A percentile compares a stretch with the other conserved stretches of the same genome.
Evolutionary conservation across 257 asterid species (phyloP).

Genomic region (Solanum neorickii): DNA sequence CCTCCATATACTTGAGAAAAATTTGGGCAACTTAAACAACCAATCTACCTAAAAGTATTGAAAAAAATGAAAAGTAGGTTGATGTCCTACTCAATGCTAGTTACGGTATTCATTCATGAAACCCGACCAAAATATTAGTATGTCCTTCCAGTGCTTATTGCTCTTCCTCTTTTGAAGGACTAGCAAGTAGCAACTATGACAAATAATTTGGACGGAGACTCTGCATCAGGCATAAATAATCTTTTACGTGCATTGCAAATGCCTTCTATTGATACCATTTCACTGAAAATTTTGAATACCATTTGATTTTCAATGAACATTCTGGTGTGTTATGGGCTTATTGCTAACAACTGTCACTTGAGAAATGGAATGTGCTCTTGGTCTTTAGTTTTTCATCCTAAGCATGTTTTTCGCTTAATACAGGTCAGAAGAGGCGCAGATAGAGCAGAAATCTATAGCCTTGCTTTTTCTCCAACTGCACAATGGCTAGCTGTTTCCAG

Average conservation of each 20-base stretch:
- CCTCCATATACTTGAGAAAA: not conserved
- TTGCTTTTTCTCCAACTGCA: conserved; percentile 72
- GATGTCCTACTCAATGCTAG: not conserved
- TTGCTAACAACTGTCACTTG: not conserved
- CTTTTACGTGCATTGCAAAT: not conserved
- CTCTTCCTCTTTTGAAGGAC: not conserved
- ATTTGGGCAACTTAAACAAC: not conserved
- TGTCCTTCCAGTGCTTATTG: not conserved
- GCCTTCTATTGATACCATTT: not conserved
- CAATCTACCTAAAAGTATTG: not conserved
- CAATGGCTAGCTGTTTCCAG: conserved; percentile 97
- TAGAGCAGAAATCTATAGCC: conserved; percentile 85
- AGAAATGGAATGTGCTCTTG: not conserved
- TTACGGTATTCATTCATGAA: not conserved
- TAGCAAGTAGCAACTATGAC: not conserved
- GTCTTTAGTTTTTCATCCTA: not conserved
- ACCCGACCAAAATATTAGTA: not conserved
- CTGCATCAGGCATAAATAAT: not conserved
- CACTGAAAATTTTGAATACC: not conserved
- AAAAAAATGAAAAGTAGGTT: not conserved
- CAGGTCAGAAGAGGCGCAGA: conserved; percentile 98
- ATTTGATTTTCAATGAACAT: not conserved
- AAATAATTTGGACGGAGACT: not conserved
- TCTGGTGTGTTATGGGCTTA: not conserved
- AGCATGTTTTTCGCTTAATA: not conserved